Base-by-base conservation (phyloP, 73 alveolate species). In the Uronychia binucleata region DNA sequence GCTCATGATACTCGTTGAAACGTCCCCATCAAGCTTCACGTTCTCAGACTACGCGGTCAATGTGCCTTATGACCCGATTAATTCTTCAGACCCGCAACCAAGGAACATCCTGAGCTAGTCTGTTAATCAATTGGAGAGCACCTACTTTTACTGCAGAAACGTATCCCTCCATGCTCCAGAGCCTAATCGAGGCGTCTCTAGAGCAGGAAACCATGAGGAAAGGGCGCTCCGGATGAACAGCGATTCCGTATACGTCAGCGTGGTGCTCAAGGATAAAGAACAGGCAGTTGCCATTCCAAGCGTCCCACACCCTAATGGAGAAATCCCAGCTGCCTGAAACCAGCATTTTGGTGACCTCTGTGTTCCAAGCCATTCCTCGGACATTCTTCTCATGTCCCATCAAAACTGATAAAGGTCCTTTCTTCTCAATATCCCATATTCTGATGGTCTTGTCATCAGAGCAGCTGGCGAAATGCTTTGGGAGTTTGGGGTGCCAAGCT, bases 321-420 rank as follows among this genome's bases (percentile, higher is more conserved):
- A 91, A 83, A 82, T 94, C 98, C 92, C 94, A 94, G 30, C 94
- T 83, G 19, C 98, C 98, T 57, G 95, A 87, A 0, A 90, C 81
- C 86, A 92, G 87, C 30, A 92, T 80, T 92, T 94, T 90, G 13
- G 93, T 91, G 59, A 93, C 85, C 77, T 92, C 96, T 86, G 87
- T 77, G 76, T 93, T 89, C 98, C 98, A 95, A 25, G 83, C 82
- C n/a, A 95, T 75, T 79, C 92, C 84, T 81, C 98, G 77, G 28
- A 95, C 96, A 77, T 91, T 85, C 34, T 88, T 90, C 0, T 93
- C 86, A 84, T 95, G 98, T 25, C 95, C 96, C 59, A 57, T 58
- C 57, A 88, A 59, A 29, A 25, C 30, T 77, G 67, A 82, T 46
- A 34, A 57, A 82, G 74, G 80, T 81, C 85, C 85, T 27, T 83